Evolutionary conservation across 345 rosid species (phyloP).

Genomic region (Hibiscus syriacus): DNA sequence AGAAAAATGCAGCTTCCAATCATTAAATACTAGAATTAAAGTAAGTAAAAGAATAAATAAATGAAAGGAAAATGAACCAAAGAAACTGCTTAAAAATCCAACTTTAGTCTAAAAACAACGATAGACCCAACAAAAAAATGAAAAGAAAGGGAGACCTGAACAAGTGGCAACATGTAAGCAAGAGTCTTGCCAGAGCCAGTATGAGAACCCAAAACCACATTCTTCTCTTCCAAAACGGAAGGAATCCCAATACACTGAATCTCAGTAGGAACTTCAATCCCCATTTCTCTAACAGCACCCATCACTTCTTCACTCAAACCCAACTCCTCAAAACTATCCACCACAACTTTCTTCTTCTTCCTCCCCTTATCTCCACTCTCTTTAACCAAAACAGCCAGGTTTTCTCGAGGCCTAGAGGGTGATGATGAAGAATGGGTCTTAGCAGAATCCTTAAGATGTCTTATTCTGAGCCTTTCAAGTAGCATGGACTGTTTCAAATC

Average conservation of each 20-base stretch:
- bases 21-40: not conserved
- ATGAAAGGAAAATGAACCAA: not conserved
- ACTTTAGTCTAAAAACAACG: not conserved
- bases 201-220: constrained; percentile 87
- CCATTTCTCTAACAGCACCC: constrained; percentile 73
- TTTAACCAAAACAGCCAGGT: constrained; percentile 14
- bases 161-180: constrained; percentile 83
- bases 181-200: constrained; percentile 97
- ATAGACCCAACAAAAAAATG: not conserved
- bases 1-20: not conserved
- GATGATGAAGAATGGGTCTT: constrained; percentile 24
- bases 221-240: constrained; percentile 68
- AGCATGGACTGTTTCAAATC: constrained; percentile 60
- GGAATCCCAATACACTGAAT: constrained; percentile 88
- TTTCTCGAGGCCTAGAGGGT: constrained; percentile 22
- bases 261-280: constrained; percentile 83
- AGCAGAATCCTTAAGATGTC: constrained; percentile 55
- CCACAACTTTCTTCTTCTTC: constrained; percentile 37
- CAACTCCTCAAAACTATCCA: constrained; percentile 63
- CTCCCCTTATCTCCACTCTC: constrained; percentile 21
- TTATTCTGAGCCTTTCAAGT: constrained; percentile 65
- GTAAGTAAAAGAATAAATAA: not conserved
- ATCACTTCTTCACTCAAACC: constrained; percentile 75
- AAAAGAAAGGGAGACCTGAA: constrained; percentile 47
- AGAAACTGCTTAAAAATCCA: not conserved